Base-by-base conservation (phyloP, 1,139 yeast species). In the Nakaseomyces delphensis region DNA sequence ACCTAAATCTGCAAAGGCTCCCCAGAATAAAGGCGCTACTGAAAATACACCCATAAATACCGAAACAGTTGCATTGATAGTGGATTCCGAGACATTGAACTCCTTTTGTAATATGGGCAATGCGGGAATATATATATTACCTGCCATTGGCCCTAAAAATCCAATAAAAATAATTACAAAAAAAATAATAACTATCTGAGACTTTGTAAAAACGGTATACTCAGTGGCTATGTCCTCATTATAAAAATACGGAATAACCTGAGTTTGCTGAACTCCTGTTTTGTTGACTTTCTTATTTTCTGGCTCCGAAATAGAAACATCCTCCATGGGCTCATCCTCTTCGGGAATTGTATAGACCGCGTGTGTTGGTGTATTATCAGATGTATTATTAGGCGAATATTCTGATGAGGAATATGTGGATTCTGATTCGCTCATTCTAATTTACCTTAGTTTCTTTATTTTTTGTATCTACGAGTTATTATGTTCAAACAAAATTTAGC, bases 21-120 rank as follows among this genome's bases (percentile, higher is more conserved):
- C 82, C 83, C 78, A 77, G 37, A 71, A 48, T 42, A 73, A 53
- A 1, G 78, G 82, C 0, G 76, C 72, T 39, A 75, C 57, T 14
- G 77, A 77, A 61, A 73, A 75, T 2, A 68, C 69, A 3, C 65
- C 73, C 80, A 77, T 76, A 47, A 77, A 76, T 0, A 72, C 76
- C 0, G 82, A 70, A 0, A 77, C 80, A 0, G 83, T 76, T 19
- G 78, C 78, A 57, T 76, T 75, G 29, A 76, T 73, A 0, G 70
- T 57, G 0, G 76, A 62, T 2, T 67, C 59, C 1, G 75, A 68
- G 2, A 65, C 71, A 3, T 63, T 36, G 46, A 74, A 73, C 2
- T 65, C 70, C 2, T 57, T 51, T 47, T 69, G 66, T 20, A 77
- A 58, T 13, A 68, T 58, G 1, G 80, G 79, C 15, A 77, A 56